Conservation (phyloP, 2,329 filamentous ascomycete species). For the Catunica adiposa region DNA sequence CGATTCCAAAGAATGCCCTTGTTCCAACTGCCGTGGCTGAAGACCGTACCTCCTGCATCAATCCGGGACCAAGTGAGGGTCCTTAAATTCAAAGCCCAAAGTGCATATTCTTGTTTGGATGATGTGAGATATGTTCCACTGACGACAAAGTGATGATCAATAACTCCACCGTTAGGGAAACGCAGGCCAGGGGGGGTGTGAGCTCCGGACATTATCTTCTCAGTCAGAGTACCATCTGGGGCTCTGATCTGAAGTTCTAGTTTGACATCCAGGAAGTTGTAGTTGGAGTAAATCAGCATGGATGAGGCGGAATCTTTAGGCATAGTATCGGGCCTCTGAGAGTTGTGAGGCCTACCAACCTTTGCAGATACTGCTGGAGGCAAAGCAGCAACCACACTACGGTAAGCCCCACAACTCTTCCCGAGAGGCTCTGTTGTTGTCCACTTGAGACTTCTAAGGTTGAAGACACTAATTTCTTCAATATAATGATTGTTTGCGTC, state of each 20-base stretch:
- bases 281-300: conserved; percentile 98
- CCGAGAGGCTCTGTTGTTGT: conserved; percentile 74
- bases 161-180: conserved; percentile 89
- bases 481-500: conserved; percentile 98
- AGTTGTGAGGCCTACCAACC: conserved; percentile 43
- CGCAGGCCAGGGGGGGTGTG: conserved; percentile 83
- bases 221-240: conserved; percentile 65
- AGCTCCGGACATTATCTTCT: conserved; percentile 74
- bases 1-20: conserved; percentile 84
- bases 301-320: conserved; percentile 42
- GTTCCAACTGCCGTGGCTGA: conserved; percentile 97
- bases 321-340: conserved; percentile 12
- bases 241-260: conserved; percentile 79
- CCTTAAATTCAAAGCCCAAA: conserved; percentile 84
- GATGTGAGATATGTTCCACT: conserved; percentile 95
- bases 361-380: conserved; percentile 46
- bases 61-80: conserved; percentile 89
- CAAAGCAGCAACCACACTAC: conserved; percentile 82
- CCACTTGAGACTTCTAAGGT: conserved; percentile 88
- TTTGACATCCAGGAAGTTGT: conserved; percentile 96
- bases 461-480: conserved; percentile 97
- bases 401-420: conserved; percentile 88
- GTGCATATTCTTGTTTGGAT: conserved; percentile 92
- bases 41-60: conserved; percentile 83
- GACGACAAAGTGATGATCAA: conserved; percentile 92